Evolutionary conservation across 2,329 filamentous ascomycete species (phyloP), one percentile per base, ranked within the genome.

Genomic region (Cordyceps cicadae): DNA sequence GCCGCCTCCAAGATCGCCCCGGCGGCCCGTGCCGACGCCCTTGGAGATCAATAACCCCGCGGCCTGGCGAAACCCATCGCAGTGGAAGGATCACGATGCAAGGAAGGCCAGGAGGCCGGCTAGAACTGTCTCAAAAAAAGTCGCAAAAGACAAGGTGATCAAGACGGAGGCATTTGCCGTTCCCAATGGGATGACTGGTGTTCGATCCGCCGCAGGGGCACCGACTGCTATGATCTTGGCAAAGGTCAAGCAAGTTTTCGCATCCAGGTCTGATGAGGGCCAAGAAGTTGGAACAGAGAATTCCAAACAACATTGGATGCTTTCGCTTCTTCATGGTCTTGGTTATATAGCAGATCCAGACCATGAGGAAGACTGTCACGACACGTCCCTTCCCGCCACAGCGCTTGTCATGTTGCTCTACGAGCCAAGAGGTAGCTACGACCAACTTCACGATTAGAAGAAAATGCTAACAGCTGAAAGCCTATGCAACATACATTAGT

Each of bases 271-370:
- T 0, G 78, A 81, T 59, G 74, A 78, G 3, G 76, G 73, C 43
- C 70, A 82, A 21, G 81, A 79, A 65, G 75, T 76, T 65, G 78
- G 81, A 55, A 66, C 81, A 4, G 81, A 81, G 61, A 73, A 82
- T 53, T 79, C 82, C 63, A 82, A 82, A 67, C 82, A 84, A 66
- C 72, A 81, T 46, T 87, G 84, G 84, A 80, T 90, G 74, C 74
- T 87, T 39, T 84, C 80, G 32, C 78, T 78, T 1, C 71, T 88
- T 57, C 77, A 79, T 63, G 75, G 74, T 64, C 74, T 77, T 66
- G 77, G 76, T 43, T 49, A 52, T 39, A 48, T 59, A 45, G 26
- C 37, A 46, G 37, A 53, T 59, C n/a, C 49, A 41, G 41, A 48
- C 19, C 32, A n/a, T 15, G 29, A 26, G 12, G 14, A 29, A 49